These are phyloP conservation scores for Avicennia marina DNA, from an alignment of 257 asterid species.

Conservation along the genomic window DNA sequence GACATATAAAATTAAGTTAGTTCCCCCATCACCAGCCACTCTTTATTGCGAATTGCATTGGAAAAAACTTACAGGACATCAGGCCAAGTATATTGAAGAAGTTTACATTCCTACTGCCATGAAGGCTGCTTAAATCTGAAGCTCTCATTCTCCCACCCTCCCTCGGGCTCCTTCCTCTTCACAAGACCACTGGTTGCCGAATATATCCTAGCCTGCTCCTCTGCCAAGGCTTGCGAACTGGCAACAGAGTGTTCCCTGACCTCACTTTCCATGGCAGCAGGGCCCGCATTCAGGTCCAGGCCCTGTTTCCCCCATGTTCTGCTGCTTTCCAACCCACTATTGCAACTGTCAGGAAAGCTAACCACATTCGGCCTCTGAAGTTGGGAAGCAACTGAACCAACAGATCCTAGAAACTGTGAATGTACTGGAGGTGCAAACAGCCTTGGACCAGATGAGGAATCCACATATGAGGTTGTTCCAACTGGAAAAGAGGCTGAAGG, in stretches of 20 bases:
- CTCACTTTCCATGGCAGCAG: slow-evolving; percentile 48
- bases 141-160: slow-evolving; percentile 53
- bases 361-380: slow-evolving; percentile 56
- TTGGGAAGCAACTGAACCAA: slow-evolving; percentile 41
- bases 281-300: slow-evolving; percentile 71
- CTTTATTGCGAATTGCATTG: background rate
- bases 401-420: slow-evolving; percentile 47
- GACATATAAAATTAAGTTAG: background rate
- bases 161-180: slow-evolving; percentile 68
- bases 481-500: slow-evolving; percentile 35
- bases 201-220: slow-evolving; percentile 49
- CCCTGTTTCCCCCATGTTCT: slow-evolving; percentile 73
- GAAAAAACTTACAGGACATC: background rate
- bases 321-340: slow-evolving; percentile 42
- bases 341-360: slow-evolving; percentile 41
- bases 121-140: slow-evolving; percentile 57
- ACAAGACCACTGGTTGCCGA: slow-evolving; percentile 34
- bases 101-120: slow-evolving; percentile 34
- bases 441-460: slow-evolving; percentile 52
- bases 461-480: slow-evolving; percentile 45
- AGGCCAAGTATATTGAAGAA: background rate
- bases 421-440: slow-evolving; percentile 32
- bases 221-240: slow-evolving; percentile 44
- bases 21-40: background rate
- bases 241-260: slow-evolving; percentile 39